A percentile compares a stretch with the other conserved stretches of the same genome.
phyloP scores from a whole-genome alignment of 2,329 filamentous ascomycete species.

The Fusarium solani-melongenae region DNA sequence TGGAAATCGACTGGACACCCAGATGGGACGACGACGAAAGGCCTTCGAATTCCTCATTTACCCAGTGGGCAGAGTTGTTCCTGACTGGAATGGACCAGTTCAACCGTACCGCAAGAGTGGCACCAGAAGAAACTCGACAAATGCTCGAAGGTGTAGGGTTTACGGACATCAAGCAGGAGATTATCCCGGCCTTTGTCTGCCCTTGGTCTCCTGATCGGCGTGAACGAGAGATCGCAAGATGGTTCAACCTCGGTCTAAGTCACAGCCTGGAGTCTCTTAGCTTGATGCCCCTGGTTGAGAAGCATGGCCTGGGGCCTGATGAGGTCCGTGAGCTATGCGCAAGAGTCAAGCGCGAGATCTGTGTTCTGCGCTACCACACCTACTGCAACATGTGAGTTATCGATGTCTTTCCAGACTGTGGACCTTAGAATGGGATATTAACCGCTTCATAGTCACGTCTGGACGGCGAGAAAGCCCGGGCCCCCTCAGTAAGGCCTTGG shows the following conservation, averaged over 20 bases:
- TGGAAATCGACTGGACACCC: conserved; percentile 88
- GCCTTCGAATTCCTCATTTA: conserved; percentile 66
- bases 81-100: conserved; percentile 74
- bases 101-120: conserved; percentile 72
- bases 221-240: conserved; percentile 77
- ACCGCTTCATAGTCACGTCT: conserved; percentile 37
- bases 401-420: neutral
- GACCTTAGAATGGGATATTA: neutral
- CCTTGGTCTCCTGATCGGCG: conserved; percentile 75
- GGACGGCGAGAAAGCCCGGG: conserved; percentile 42
- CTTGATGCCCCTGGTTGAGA: conserved; percentile 75
- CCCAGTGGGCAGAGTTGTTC: conserved; percentile 77
- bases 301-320: conserved; percentile 59
- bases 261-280: conserved; percentile 80
- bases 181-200: conserved; percentile 77
- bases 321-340: conserved; percentile 72
- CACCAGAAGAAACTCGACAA: conserved; percentile 60
- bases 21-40: conserved; percentile 75
- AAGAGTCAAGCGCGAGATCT: conserved; percentile 75
- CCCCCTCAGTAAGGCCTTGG: conserved; percentile 32
- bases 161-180: conserved; percentile 78
- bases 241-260: conserved; percentile 84
- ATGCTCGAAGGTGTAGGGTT: conserved; percentile 79
- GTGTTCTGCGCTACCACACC: conserved; percentile 73
- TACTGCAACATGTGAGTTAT: conserved; percentile 81